phyloP scores from a whole-genome alignment of 78 protist species.

The Polysphondylium violaceum region DNA sequence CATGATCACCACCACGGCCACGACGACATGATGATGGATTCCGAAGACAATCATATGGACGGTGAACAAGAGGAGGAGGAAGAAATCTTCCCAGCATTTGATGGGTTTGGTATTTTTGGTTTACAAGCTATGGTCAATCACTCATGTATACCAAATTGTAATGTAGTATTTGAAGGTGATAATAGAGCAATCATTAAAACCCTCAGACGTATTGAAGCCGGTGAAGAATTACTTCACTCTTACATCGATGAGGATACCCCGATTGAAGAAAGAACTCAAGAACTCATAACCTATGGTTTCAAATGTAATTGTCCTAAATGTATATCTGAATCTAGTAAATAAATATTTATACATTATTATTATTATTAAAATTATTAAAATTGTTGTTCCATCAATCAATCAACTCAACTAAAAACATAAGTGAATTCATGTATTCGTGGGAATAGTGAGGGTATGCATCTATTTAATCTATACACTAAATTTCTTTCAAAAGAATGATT shows the following conservation, averaged over 20 bases:
- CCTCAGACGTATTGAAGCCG: constrained; percentile 34
- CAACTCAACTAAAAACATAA: neutral
- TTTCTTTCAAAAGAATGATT: too few relatives aligned
- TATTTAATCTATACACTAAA: too few relatives aligned
- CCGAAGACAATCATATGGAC: neutral
- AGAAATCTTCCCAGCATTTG: constrained; percentile 66
- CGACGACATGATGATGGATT: neutral
- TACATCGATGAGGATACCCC: constrained; percentile 67
- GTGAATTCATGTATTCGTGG: neutral
- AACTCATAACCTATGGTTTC: constrained; percentile 74
- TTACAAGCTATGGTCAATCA: constrained; percentile 77
- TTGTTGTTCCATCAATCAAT: neutral
- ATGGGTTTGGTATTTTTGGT: constrained; percentile 73
- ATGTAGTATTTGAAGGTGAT: constrained; percentile 28
- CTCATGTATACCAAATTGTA: constrained; percentile 63
- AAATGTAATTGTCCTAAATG: constrained; percentile 71
- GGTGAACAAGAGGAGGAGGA: constrained; percentile 13
- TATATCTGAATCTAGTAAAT: too few relatives aligned
- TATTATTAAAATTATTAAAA: neutral
- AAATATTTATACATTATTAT: too few relatives aligned
- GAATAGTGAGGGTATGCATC: too few relatives aligned
- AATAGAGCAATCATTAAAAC: constrained; percentile 68
- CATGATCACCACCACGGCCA: constrained; percentile 36
- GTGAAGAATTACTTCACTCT: constrained; percentile 70
- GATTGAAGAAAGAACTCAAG: constrained; percentile 52